phyloP scores from a whole-genome alignment of 495 filamentous ascomycete species.

The Hyaloscypha finlandica region DNA sequence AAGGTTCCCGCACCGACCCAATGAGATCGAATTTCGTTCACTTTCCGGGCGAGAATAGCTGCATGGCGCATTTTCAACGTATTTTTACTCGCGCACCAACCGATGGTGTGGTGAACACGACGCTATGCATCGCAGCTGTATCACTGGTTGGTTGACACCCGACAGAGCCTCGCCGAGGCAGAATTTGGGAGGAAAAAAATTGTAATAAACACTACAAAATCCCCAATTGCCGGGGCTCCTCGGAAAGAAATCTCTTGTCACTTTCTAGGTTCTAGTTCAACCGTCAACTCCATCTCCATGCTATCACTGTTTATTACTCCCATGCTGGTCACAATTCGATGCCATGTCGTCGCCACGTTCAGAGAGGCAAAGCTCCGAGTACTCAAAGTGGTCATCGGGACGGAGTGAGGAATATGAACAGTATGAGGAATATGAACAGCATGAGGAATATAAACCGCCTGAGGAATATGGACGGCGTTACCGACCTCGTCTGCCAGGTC shows the following conservation, averaged over 20 bases:
- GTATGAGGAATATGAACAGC: no score
- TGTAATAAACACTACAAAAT: background rate
- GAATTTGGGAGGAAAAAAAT: background rate
- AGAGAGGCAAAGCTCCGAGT: no score
- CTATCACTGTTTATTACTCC: no score
- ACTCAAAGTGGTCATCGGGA: no score
- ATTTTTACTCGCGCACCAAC: background rate
- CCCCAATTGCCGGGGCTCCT: background rate
- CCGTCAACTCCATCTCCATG: no score
- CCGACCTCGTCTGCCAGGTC: background rate
- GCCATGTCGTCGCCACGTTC: no score
- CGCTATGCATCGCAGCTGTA: background rate
- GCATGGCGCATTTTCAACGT: background rate
- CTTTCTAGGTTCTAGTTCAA: no score
- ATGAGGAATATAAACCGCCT: background rate
- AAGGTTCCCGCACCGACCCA: no score
- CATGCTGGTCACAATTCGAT: no score
- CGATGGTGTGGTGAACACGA: background rate
- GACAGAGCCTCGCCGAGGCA: background rate
- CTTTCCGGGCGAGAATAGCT: background rate
- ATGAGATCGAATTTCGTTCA: no score
- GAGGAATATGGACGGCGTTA: background rate
- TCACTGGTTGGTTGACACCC: background rate
- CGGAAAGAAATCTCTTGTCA: no score
- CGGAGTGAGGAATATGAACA: no score